These are phyloP conservation scores for Monosporascus sp. DNA, from an alignment of 2,329 filamentous ascomycete species.

Conservation along the genomic window DNA sequence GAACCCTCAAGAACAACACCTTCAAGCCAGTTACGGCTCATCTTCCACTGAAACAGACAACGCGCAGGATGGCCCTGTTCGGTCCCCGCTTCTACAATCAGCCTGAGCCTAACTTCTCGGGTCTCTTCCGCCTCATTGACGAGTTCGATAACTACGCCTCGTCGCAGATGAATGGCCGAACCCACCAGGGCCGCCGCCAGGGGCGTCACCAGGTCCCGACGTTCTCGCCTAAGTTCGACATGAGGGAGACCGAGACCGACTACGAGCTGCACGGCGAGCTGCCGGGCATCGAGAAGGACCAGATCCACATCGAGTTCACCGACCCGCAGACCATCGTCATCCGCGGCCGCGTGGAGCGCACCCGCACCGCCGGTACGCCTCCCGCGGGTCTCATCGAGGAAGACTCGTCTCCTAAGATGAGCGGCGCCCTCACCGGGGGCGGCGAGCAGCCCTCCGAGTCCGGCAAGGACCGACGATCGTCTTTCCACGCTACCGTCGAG, in stretches of 20 bases:
- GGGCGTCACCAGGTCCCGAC: conserved; percentile 33
- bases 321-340: conserved; percentile 70
- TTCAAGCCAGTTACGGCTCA: conserved; percentile 9
- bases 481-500: conserved; percentile 59
- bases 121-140: conserved; percentile 61
- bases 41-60: not conserved
- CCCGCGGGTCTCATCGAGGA: not conserved
- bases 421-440: conserved; percentile 36
- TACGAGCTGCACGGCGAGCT: conserved; percentile 81
- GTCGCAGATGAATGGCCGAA: conserved; percentile 17
- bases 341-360: conserved; percentile 64
- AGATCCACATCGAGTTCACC: conserved; percentile 74
- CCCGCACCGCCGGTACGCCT: conserved; percentile 48
- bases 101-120: conserved; percentile 47
- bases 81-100: conserved; percentile 45
- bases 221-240: conserved; percentile 75
- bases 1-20: conserved; percentile 17
- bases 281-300: conserved; percentile 67
- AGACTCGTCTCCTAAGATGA: not conserved
- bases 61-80: conserved; percentile 56
- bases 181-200: not conserved
- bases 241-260: conserved; percentile 61
- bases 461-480: not conserved
- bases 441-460: conserved; percentile 5
- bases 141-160: conserved; percentile 54